Base-by-base conservation (phyloP, 805 yeast genomes). In the Ogataea angusta region DNA sequence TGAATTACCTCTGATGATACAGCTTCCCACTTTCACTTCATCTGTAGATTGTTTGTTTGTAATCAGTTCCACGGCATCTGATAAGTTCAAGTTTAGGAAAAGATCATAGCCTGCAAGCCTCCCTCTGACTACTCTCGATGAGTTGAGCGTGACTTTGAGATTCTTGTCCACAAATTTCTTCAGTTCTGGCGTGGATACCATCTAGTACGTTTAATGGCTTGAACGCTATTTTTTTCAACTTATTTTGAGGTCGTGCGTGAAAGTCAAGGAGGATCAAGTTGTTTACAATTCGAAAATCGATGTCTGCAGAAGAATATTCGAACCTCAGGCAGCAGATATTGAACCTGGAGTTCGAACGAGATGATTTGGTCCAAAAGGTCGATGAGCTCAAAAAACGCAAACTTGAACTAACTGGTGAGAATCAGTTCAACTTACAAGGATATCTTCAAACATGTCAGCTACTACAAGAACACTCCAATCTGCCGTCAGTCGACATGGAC, bases 21-120 rank as follows among this genome's bases (percentile, higher is more conserved):
- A 56, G 26, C 58, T 57, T 6, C 67, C 67, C 12, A 61, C 44
- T 10, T 52, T 48, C 23, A 49, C 42, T 22, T 45, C 48, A 17
- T 56, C 59, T 22, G 45, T 40, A 10, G 27, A 41, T 23, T 38
- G 30, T 13, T 38, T 38, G 22, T 25, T 36, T 2, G 29, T 19
- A 6, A 47, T 36, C 19, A 37, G 18, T 31, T 56, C 56, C 16
- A 54, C 54, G 5, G 54, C 54, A 24, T 53, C 59, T 43, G 53
- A 53, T 16, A 66, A 28, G 13, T 67, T 64, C 36, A 66, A 43
- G 38, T 66, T 66, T 29, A 66, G 40, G 34, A 66, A 66, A 19
- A 79, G 76, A 58, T 91, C 98, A 60, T 80, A 91, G 2, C 98
- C 98, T 53, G 86, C 70, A 40, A 91, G 71, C 10, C 76, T 75